These are phyloP conservation scores for Arabidopsis lyrata DNA, from an alignment of 441 rosid species.

Conservation along the genomic window DNA sequence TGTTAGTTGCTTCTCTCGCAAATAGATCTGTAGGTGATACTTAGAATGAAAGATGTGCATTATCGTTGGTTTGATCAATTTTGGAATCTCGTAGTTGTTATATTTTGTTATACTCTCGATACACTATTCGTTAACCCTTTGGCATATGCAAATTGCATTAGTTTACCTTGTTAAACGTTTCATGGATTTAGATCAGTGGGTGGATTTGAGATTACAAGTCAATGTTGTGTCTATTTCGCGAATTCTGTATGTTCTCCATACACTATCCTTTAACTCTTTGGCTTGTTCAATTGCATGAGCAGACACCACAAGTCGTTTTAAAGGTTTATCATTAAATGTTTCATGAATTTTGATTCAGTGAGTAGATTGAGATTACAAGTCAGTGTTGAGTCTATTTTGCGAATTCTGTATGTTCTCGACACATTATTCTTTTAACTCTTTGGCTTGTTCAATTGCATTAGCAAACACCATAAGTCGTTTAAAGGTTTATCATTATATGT, in stretches of 20 bases:
- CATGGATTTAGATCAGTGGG: conserved; percentile 6
- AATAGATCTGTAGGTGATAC: not conserved
- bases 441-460: not conserved
- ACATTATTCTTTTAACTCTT: not conserved
- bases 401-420: conserved; percentile 2
- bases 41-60: not conserved
- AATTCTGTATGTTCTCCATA: conserved; percentile 3
- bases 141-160: conserved; percentile 14
- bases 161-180: not conserved
- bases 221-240: not conserved
- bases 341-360: conserved; percentile 9
- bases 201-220: conserved; percentile 16
- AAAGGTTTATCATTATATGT: not conserved
- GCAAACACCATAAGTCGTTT: not conserved
- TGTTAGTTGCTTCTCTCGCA: conserved; percentile 10
- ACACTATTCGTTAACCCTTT: conserved; percentile 7
- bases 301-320: not conserved
- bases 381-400: not conserved
- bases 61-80: conserved; percentile 3
- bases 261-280: conserved; percentile 13
- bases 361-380: conserved; percentile 13
- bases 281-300: not conserved
- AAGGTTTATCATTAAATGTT: not conserved
- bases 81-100: not conserved
- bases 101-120: not conserved